Percentiles rank a stretch among this genome's conserved stretches.
Conservation (phyloP, 768 basidiomycete species). For the Lyophyllum atratum region DNA sequence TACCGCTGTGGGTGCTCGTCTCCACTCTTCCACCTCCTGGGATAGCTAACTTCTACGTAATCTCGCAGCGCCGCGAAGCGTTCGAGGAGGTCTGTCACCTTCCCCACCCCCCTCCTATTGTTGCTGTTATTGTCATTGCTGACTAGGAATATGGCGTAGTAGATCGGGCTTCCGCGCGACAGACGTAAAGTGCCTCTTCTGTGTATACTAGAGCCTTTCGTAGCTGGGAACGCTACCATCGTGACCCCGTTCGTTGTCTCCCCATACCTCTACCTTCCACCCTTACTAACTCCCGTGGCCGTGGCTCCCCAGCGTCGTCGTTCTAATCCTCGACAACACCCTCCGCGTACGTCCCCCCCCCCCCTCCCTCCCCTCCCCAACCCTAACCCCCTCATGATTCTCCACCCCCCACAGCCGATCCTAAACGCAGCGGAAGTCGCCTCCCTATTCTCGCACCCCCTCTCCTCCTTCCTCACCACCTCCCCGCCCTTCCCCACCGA, state of each 20-base stretch:
- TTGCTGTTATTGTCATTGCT: too few relatives aligned
- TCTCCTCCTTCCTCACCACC: slow-evolving; percentile 68
- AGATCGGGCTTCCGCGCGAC: slow-evolving; percentile 87
- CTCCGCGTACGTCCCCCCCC: slow-evolving; percentile 52
- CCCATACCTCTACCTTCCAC: neutral
- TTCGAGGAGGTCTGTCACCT: slow-evolving; percentile 86
- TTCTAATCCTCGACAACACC: slow-evolving; percentile 79
- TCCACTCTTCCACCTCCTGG: neutral
- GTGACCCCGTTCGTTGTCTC: slow-evolving; percentile 74
- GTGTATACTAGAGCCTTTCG: slow-evolving; percentile 78
- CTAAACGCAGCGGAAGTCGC: slow-evolving; percentile 80
- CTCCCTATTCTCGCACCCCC: slow-evolving; percentile 70
- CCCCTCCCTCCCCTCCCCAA: neutral
- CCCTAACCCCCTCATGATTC: neutral
- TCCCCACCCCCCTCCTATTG: neutral
- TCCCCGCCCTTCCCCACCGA: slow-evolving; percentile 59
- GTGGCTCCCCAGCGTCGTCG: slow-evolving; percentile 63
- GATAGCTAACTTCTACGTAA: slow-evolving; percentile 24
- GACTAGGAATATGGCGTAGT: slow-evolving; percentile 32
- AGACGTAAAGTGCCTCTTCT: slow-evolving; percentile 68
- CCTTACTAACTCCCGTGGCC: too few relatives aligned
- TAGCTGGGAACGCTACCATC: slow-evolving; percentile 69
- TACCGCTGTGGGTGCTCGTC: slow-evolving; percentile 62
- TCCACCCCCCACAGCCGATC: slow-evolving; percentile 55
- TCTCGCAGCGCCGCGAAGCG: slow-evolving; percentile 74